phyloP scores from a whole-genome alignment of 2,329 filamentous ascomycete genomes.

The Teratosphaeria destructans region DNA sequence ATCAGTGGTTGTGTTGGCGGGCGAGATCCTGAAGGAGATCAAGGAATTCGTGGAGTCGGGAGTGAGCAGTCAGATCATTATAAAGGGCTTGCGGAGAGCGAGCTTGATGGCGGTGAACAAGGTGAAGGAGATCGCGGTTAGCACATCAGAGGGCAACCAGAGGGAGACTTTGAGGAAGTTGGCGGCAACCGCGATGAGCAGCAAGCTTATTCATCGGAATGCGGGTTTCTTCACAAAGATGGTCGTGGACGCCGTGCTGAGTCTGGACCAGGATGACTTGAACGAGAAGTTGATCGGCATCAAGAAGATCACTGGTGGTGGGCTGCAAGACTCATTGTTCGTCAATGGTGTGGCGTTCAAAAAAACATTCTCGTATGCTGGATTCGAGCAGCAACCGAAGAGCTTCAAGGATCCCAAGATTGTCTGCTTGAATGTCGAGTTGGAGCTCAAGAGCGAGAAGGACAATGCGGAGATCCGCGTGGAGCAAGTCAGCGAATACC shows the following conservation, averaged over 20 bases:
- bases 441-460: conserved; percentile 98
- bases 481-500: conserved; percentile 97
- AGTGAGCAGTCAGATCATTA: conserved; percentile 92
- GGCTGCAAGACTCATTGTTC: conserved; percentile 89
- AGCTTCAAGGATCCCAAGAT: conserved; percentile 90
- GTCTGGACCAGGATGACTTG: conserved; percentile 89
- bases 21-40: conserved; percentile 93
- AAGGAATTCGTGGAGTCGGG: conserved; percentile 95
- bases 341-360: conserved; percentile 98
- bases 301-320: conserved; percentile 96
- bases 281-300: conserved; percentile 97
- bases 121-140: conserved; percentile 92
- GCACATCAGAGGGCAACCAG: conserved; percentile 70
- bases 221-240: conserved; percentile 97
- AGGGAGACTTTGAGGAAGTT: conserved; percentile 82
- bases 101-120: conserved; percentile 92
- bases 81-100: conserved; percentile 87
- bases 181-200: conserved; percentile 95
- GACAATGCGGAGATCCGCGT: conserved; percentile 98
- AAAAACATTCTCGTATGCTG: conserved; percentile 98
- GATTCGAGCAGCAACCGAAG: conserved; percentile 98
- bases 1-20: conserved; percentile 92
- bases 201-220: conserved; percentile 97
- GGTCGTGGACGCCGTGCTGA: conserved; percentile 94
- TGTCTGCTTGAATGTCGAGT: conserved; percentile 92